These are phyloP conservation scores for Geotrichum histeridarum DNA, from an alignment of 1,139 yeast species.

Conservation along the genomic window DNA sequence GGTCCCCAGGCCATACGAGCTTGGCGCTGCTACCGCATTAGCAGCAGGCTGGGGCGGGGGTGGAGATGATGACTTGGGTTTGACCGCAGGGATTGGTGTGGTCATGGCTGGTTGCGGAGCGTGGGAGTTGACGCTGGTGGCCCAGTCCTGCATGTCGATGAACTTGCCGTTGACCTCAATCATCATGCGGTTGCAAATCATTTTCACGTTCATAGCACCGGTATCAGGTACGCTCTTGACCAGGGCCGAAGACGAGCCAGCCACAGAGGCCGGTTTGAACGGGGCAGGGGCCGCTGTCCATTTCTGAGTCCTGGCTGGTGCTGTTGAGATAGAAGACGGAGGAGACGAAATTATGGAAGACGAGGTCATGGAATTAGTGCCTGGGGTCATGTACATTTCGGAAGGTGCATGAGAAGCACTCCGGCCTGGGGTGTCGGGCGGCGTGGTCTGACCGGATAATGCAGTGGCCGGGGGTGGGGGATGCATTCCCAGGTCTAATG, in stretches of 20 bases:
- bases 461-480: neutral
- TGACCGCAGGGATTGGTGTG: neutral
- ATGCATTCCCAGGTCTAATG: no score
- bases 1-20: slow-evolving; percentile 13
- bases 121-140: slow-evolving; percentile 24
- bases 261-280: neutral
- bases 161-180: slow-evolving; percentile 29
- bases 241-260: neutral
- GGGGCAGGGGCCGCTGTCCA: slow-evolving; percentile 7
- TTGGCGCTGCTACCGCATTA: neutral
- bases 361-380: neutral
- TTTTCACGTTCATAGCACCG: slow-evolving; percentile 29
- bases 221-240: neutral
- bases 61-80: neutral
- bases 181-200: slow-evolving; percentile 33
- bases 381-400: neutral
- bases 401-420: neutral
- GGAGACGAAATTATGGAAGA: slow-evolving; percentile 6
- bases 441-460: slow-evolving; percentile 6
- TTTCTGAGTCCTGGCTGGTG: neutral
- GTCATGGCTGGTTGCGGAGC: slow-evolving; percentile 3
- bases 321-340: slow-evolving; percentile 6
- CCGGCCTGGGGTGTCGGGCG: slow-evolving; percentile 17
- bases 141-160: slow-evolving; percentile 37
- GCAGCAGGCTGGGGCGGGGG: neutral